Evolutionary conservation across 495 filamentous ascomycete species (phyloP).

Genomic region (Podospora pseudoanserina): DNA sequence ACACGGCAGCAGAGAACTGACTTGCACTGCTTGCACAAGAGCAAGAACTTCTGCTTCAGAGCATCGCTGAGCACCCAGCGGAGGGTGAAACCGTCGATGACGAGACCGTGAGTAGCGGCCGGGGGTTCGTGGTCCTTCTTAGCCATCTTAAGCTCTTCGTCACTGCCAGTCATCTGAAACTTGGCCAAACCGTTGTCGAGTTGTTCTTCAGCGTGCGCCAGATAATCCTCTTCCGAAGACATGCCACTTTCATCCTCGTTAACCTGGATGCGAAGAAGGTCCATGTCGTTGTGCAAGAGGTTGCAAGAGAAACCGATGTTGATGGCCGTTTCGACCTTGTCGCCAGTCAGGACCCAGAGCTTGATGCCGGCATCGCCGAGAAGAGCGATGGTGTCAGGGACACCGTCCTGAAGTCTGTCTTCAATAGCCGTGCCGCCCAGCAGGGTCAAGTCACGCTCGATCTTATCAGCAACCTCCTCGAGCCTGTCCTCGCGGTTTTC

Average conservation of each 20-base stretch:
- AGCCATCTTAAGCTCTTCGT: conserved; percentile 79
- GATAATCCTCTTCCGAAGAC: conserved; percentile 35
- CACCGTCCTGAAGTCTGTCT: conserved; percentile 94
- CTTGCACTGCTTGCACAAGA: conserved; percentile 96
- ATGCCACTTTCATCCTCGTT: conserved; percentile 59
- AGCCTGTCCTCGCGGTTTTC: conserved; percentile 90
- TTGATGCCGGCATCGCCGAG: conserved; percentile 96
- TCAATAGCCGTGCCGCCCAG: conserved; percentile 97
- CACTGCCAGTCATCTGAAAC: conserved; percentile 80
- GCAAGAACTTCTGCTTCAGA: conserved; percentile 84
- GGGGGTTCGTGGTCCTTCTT: conserved; percentile 79
- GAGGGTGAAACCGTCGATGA: conserved; percentile 93
- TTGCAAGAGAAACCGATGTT: conserved; percentile 99
- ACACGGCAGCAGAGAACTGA: conserved; percentile 97
- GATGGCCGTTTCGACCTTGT: conserved; percentile 99
- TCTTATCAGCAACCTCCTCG: conserved; percentile 81
- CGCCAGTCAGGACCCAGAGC: conserved; percentile 98
- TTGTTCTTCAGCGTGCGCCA: conserved; percentile 59
- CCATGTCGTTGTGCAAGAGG: conserved; percentile 95
- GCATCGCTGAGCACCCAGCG: conserved; percentile 81
- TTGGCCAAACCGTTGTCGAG: conserved; percentile 67
- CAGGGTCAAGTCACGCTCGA: conserved; percentile 85
- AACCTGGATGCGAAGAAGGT: conserved; percentile 86
- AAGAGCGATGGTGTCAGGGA: conserved; percentile 92
- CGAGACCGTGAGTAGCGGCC: conserved; percentile 84